phyloP scores from a whole-genome alignment of 2,329 filamentous ascomycete species.

The Claviceps capensis region DNA sequence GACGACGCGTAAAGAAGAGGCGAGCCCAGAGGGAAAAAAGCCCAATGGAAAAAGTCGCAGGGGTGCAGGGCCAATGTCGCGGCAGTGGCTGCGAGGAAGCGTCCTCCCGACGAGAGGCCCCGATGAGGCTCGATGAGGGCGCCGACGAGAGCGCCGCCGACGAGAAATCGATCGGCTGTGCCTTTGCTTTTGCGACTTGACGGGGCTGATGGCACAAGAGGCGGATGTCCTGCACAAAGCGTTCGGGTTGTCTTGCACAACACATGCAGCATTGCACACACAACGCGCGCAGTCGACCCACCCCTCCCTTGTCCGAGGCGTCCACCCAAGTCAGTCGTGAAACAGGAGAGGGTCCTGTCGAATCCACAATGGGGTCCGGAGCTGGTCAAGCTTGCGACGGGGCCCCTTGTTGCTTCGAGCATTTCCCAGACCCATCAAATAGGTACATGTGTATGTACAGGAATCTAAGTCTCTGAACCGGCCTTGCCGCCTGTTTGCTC shows the following conservation, averaged over 20 bases:
- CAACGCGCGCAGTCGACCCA: constrained; percentile 1
- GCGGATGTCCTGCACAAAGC: not conserved
- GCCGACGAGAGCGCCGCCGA: not conserved
- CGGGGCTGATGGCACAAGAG: constrained; percentile 1
- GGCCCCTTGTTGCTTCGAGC: constrained; percentile 3
- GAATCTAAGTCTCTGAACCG: not conserved
- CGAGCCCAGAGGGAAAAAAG: not conserved
- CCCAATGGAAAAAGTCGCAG: not conserved
- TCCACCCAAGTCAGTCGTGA: constrained; percentile 10
- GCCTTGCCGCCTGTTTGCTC: not conserved
- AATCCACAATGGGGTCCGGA: constrained; percentile 9
- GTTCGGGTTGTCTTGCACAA: not conserved
- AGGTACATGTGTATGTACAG: not conserved
- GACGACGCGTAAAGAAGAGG: not conserved
- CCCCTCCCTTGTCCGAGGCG: constrained; percentile 6
- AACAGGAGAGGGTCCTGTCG: constrained; percentile 10
- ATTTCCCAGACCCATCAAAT: not conserved
- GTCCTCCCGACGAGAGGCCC: not conserved
- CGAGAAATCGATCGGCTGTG: not conserved
- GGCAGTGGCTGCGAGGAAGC: not conserved
- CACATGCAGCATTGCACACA: not conserved
- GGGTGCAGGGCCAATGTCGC: not conserved
- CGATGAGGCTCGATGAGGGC: not conserved
- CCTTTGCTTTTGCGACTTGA: not conserved
- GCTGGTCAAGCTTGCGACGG: constrained; percentile 11